A percentile compares a stretch with the other conserved stretches of the same genome.
Evolutionary conservation across 2,329 filamentous ascomycete genomes (phyloP).

Genomic region (Fusarium tanahbumbuense): DNA sequence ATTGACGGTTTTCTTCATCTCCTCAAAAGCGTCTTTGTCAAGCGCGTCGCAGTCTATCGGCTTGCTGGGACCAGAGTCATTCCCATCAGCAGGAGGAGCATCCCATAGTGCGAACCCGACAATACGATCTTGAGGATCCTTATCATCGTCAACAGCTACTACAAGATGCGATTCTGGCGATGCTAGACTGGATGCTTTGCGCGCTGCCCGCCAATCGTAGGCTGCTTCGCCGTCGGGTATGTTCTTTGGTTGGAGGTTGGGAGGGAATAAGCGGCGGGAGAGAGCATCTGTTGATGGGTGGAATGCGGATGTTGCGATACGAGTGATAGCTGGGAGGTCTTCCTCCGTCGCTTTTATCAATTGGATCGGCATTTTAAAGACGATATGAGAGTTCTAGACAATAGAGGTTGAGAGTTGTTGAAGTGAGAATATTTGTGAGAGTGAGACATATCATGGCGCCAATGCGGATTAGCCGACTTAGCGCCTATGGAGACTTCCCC

Average conservation of each 20-base stretch:
- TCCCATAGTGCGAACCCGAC: constrained; percentile 22
- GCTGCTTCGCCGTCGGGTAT: constrained; percentile 18
- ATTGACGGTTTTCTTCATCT: constrained; percentile 16
- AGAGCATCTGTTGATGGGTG: constrained; percentile 14
- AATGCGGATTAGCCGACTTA: neutral
- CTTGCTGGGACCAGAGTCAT: neutral
- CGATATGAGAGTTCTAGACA: no score
- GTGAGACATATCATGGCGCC: no score
- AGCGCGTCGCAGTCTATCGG: constrained; percentile 8
- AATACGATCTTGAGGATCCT: neutral
- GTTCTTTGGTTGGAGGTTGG: constrained; percentile 4
- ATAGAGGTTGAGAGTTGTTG: neutral
- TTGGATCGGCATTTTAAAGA: neutral
- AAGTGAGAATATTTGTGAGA: no score
- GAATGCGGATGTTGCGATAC: constrained; percentile 14
- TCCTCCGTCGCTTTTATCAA: neutral
- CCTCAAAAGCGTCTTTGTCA: neutral
- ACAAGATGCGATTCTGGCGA: neutral
- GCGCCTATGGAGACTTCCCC: no score
- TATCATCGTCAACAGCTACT: constrained; percentile 2
- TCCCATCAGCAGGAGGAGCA: neutral
- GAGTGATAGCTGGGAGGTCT: constrained; percentile 4
- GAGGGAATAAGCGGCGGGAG: constrained; percentile 17
- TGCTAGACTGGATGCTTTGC: constrained; percentile 5
- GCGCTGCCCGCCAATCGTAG: constrained; percentile 21